Evolutionary conservation across 2,329 filamentous ascomycete genomes (phyloP).

Genomic region (Parascedosporium putredinis): DNA sequence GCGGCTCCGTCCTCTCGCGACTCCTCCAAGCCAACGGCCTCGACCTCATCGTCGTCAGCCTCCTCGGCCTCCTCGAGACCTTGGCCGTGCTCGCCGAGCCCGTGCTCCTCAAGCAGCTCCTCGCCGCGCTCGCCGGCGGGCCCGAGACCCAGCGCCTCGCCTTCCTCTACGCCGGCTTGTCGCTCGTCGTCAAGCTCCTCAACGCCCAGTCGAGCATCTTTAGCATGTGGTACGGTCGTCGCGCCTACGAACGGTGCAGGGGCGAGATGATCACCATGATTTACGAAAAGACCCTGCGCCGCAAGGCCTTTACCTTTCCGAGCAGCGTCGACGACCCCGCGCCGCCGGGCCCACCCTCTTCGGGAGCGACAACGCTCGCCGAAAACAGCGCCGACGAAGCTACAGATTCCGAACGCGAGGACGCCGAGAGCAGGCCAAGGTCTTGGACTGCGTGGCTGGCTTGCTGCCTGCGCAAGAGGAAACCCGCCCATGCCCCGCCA

Average conservation of each 20-base stretch:
- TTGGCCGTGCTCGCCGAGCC: slow-evolving; percentile 46
- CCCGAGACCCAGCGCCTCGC: slow-evolving; percentile 6
- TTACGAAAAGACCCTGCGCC: slow-evolving; percentile 64
- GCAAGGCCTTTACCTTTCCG: slow-evolving; percentile 44
- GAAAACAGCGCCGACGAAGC: slow-evolving; percentile 11
- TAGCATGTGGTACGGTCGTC: slow-evolving; percentile 70
- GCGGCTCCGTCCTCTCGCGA: slow-evolving; percentile 60
- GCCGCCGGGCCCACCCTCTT: no score
- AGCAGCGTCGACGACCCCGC: slow-evolving; percentile 12
- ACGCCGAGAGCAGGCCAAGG: no score
- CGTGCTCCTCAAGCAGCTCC: slow-evolving; percentile 60
- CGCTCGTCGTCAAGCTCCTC: slow-evolving; percentile 49
- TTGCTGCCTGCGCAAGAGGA: no score
- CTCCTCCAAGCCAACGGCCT: slow-evolving; percentile 67
- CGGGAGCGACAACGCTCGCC: slow-evolving; percentile 1
- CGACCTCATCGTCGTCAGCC: slow-evolving; percentile 60
- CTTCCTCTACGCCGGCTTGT: slow-evolving; percentile 48
- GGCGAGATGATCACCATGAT: slow-evolving; percentile 80
- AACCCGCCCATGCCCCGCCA: not conserved
- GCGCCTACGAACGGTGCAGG: slow-evolving; percentile 72
- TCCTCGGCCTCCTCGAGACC: slow-evolving; percentile 54
- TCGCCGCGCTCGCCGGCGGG: slow-evolving; percentile 22
- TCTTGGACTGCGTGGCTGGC: no score
- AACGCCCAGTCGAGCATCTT: slow-evolving; percentile 58
- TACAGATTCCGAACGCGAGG: slow-evolving; percentile 9